Base-by-base conservation (phyloP, 179 eudicot genomes). In the Corrigiola litoralis region DNA sequence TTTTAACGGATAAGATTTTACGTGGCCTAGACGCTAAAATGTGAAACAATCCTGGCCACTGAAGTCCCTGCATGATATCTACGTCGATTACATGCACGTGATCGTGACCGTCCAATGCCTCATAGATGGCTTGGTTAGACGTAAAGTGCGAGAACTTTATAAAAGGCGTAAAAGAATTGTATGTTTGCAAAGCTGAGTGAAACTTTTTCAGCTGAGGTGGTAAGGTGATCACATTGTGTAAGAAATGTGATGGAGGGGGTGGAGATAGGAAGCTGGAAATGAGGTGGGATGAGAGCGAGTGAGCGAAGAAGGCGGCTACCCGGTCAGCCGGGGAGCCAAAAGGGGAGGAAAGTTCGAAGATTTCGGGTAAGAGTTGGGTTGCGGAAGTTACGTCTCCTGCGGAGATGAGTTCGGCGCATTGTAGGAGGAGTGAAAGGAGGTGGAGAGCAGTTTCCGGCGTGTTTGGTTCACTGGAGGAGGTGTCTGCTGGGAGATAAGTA, bases 41-140 rank as follows among this genome's bases (percentile, higher is more conserved):
- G 73, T 83, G 87, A 66, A 83, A 83, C 69, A 83, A 64, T 21
- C 87, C 87, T 0, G 87, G 87, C 87, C 87, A 83, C 57, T 83
- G 87, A 18, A 83, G 79, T 1, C 87, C 87, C 61, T 83, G 87
- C 87, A 83, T 83, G 66, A 83, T 72, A 33, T 83, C 87, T 12
- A 83, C 69, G 14, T 83, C 87, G 34, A 83, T 68, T 50, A 83
- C 51, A 67, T 83, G 87, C 58, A 83, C 72, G 12, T 67, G 48
- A 62, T 81, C 80, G 46, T 72, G 69, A 13, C 74, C 80, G 14
- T 79, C 66, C 12, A 84, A 20, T 2, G 83, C 80, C 7, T 81
- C 78, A 68, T 61, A 79, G 63, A 84, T 84, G n/a, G 85, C 85
- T 29, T 84, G 88, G 34, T 84, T 84, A 3, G 88, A 77, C 0